Evolutionary conservation across 148 eudicot genomes (phyloP), one percentile per base, ranked within the genome.

Genomic region (Talinum fruticosum): DNA sequence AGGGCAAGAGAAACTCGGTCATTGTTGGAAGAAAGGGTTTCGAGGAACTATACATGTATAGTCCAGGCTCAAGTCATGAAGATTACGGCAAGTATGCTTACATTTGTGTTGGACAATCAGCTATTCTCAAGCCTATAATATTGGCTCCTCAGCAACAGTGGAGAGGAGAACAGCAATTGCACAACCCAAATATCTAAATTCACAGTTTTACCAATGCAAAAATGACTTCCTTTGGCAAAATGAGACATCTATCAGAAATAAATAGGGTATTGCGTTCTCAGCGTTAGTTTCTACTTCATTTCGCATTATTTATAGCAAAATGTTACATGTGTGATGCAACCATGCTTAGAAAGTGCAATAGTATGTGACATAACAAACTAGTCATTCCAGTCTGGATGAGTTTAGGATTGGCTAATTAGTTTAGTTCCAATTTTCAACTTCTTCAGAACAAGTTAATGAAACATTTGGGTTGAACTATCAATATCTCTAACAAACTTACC

Each of bases 21-120:
- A 72, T 66, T 33, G 77, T 89, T 32, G 85, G 83, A 66, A 84
- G 91, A 81, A 79, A 84, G n/a, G 96, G 91, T 8, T 91, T 91
- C 68, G 73, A 86, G 24, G 92, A 91, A 76, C 26, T 88, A 45
- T 91, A 89, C 80, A 71, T 91, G 73, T 84, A 79, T 57, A 90
- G 91, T 76, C 97, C 97, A 3, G 93, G 96, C 76, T 91, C 93
- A 69, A 77, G 79, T n/a, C 89, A 91, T 53, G 83, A 86, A 79
- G 79, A 83, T 81, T 88, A 89, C 32, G 77, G 87, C 30, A 83
- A 86, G 79, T 88, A 87, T 79, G 86, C 93, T 41, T 89, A 82
- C 61, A 74, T 89, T 78, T 84, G 90, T 69, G 34, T 89, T 6
- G 93, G 96, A 57, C 93, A 87, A 65, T 80, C 93, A 12, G 89